phyloP scores from a whole-genome alignment of 345 rosid species.

The Psidium friedrichsthalianum region DNA sequence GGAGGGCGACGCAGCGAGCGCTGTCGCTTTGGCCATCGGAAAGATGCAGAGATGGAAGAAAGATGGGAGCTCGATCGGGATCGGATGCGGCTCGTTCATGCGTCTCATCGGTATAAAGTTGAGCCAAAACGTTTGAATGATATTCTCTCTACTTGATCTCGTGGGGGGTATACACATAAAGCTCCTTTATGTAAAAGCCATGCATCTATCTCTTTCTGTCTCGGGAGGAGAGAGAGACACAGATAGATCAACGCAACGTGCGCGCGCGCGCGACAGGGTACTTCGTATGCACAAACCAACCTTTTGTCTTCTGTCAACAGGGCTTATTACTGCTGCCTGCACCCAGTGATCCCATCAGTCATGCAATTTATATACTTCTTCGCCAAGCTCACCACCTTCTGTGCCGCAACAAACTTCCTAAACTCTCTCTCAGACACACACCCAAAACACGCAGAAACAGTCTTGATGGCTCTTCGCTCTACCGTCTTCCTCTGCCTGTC shows the following conservation, averaged over 20 bases:
- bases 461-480: not conserved
- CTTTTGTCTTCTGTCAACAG: constrained; percentile 4
- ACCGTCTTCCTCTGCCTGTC: not conserved
- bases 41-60: not conserved
- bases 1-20: not conserved
- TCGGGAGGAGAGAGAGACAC: not conserved
- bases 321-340: constrained; percentile 15
- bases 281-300: not conserved
- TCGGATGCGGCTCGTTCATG: constrained; percentile 10
- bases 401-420: constrained; percentile 22
- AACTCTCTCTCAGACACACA: constrained; percentile 11
- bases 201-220: constrained; percentile 5
- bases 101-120: constrained; percentile 9
- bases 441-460: not conserved
- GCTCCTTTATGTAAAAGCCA: constrained; percentile 56
- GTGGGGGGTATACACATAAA: constrained; percentile 50
- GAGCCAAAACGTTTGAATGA: constrained; percentile 14
- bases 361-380: constrained; percentile 29
- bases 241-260: not conserved
- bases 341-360: constrained; percentile 23
- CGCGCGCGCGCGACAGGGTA: not conserved
- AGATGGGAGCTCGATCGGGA: not conserved
- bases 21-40: not conserved
- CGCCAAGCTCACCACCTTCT: constrained; percentile 16
- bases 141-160: constrained; percentile 19